Evolutionary conservation across 2,329 filamentous ascomycete genomes (phyloP), one percentile per base, ranked within the genome.

Genomic region (Stagonosporopsis cucurbitacearum): DNA sequence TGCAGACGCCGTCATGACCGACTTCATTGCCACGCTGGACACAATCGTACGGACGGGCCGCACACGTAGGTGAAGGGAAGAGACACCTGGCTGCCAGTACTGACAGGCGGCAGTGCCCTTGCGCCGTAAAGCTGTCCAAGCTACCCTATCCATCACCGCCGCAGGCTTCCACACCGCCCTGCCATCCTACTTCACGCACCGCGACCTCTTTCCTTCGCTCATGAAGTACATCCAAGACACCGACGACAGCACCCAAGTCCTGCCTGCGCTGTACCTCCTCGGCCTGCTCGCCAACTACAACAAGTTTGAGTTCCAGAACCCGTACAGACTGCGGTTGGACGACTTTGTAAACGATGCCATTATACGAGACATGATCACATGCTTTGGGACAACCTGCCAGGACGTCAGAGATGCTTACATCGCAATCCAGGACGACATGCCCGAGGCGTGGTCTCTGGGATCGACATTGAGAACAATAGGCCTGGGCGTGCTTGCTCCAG

Each of bases 291-390:
- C 91, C 62, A 99, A 98, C 78, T 98, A 98, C 83, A 98, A 99
- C 83, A 99, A 98, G 75, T 99, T 99, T 70, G 95, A 99, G 76
- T 94, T 96, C 54, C 93, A 96, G 73, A 99, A 99, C 66, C 94
- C 94, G 0, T 99, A 99, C 68, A 89, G 95, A 67, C 80, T 96
- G 60, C 90, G 94, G 25, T 83, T 99, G 15, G 92, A 94, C 67
- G 93, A 98, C 74, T 98, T 98, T 75, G 92, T 97, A 68, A 96
- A 99, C 71, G 93, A 98, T 70, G 80, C 83, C 0, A 89, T 90
- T 2, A 97, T 98, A 67, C 85, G 88, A 57, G 91, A 91, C 69
- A 90, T 96, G 60, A 86, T 96, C 40, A 81, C 81, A 45, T 89
- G 89, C 54, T 85, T 96, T 20, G 92, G 92, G 2, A 79, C 84